These are phyloP conservation scores for Jacaranda copaia DNA, from an alignment of 257 asterid species.

Conservation along the genomic window DNA sequence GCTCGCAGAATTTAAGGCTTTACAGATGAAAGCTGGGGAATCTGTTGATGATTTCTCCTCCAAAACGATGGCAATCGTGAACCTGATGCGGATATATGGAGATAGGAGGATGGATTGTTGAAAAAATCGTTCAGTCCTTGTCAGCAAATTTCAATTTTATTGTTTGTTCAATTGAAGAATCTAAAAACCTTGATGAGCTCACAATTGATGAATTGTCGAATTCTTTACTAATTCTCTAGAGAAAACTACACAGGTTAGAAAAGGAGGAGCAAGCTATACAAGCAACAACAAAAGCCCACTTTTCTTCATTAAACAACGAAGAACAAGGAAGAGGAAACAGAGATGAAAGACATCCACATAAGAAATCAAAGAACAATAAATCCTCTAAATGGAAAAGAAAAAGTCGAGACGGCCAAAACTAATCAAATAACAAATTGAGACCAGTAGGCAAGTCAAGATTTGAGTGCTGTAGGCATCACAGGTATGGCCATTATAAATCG, in stretches of 20 bases:
- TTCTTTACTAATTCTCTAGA: conserved; percentile 18
- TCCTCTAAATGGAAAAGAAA: conserved; percentile 10
- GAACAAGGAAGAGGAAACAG: background rate
- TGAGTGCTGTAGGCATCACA: background rate
- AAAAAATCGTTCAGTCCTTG: conserved; percentile 9
- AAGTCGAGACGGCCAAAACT: background rate
- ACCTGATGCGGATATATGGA: conserved; percentile 8
- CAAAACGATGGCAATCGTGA: background rate
- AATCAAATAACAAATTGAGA: background rate
- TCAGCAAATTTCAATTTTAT: conserved; percentile 20
- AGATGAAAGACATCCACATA: background rate
- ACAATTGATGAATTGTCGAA: conserved; percentile 24
- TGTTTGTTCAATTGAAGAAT: conserved; percentile 33
- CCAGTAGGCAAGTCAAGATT: background rate
- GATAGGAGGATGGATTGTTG: background rate
- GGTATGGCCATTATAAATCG: background rate
- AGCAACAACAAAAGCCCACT: background rate
- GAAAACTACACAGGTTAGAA: background rate
- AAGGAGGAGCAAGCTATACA: conserved; percentile 22
- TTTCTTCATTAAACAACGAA: background rate
- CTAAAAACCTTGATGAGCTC: background rate
- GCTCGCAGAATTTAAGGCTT: background rate
- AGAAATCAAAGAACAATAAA: background rate
- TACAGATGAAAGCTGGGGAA: conserved; percentile 17
- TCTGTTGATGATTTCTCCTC: background rate